Evolutionary conservation across 2,329 filamentous ascomycete species (phyloP).

Genomic region (Pseudogymnoascus sp.): DNA sequence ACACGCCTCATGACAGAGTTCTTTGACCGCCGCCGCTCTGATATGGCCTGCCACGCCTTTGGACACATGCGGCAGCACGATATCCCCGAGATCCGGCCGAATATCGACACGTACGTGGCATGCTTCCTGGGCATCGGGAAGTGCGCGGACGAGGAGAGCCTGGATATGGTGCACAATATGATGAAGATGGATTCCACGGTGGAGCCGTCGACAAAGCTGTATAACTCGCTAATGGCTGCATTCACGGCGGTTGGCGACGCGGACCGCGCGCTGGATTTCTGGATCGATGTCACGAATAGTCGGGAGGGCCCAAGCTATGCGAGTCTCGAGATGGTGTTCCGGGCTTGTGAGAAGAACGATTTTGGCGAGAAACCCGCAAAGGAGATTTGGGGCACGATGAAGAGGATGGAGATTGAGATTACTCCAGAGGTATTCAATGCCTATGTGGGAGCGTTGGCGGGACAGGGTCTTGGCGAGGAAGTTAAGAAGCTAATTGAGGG

Average conservation of each 20-base stretch:
- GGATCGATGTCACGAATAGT: slow-evolving; percentile 73
- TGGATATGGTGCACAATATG: slow-evolving; percentile 81
- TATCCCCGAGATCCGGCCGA: slow-evolving; percentile 55
- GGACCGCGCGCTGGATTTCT: slow-evolving; percentile 64
- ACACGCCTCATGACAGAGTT: slow-evolving; percentile 73
- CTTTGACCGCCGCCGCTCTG: slow-evolving; percentile 65
- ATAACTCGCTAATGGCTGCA: slow-evolving; percentile 81
- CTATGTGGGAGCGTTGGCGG: slow-evolving; percentile 69
- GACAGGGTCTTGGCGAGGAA: slow-evolving; percentile 61
- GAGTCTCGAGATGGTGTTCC: slow-evolving; percentile 73
- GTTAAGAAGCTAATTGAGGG: slow-evolving; percentile 57
- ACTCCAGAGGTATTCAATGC: slow-evolving; percentile 64
- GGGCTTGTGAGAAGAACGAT: slow-evolving; percentile 59
- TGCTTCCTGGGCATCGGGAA: slow-evolving; percentile 68
- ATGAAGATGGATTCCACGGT: slow-evolving; percentile 84
- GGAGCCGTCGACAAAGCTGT: slow-evolving; percentile 64
- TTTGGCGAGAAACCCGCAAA: slow-evolving; percentile 52
- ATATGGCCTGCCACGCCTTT: slow-evolving; percentile 82
- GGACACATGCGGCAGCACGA: slow-evolving; percentile 84
- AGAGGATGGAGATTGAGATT: slow-evolving; percentile 69
- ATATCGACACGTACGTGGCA: slow-evolving; percentile 63
- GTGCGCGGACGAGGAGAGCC: slow-evolving; percentile 50
- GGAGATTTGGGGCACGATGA: slow-evolving; percentile 62
- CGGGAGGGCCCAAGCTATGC: slow-evolving; percentile 79
- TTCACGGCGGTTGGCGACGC: slow-evolving; percentile 64